A percentile compares a stretch with the other conserved stretches of the same genome.
These are phyloP conservation scores for Zygosaccharomyces rouxii DNA, from an alignment of 805 yeast genomes.

Conservation along the genomic window DNA sequence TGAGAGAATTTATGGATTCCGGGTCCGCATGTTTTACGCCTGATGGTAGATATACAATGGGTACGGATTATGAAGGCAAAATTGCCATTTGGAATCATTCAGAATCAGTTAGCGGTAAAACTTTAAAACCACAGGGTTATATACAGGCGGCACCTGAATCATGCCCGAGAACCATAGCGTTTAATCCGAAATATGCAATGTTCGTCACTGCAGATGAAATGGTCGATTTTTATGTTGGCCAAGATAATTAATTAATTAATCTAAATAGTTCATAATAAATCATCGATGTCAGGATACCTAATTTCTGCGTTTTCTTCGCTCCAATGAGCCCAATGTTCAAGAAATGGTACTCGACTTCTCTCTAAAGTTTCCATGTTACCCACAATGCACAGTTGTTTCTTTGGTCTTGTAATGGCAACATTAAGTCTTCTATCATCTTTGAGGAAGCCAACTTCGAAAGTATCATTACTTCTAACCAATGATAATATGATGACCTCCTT, in stretches of 20 bases:
- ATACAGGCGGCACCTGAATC: constrained; percentile 33
- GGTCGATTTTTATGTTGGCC: constrained; percentile 35
- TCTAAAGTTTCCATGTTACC: constrained; percentile 78
- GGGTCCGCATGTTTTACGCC: constrained; percentile 61
- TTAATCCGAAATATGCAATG: constrained; percentile 41
- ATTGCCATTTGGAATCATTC: constrained; percentile 50
- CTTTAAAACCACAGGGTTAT: constrained; percentile 27
- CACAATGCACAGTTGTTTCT: constrained; percentile 75
- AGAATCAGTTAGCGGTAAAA: constrained; percentile 29
- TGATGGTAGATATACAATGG: constrained; percentile 58
- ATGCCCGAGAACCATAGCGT: constrained; percentile 39
- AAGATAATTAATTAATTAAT: constrained; percentile 13
- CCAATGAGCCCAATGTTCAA: constrained; percentile 65
- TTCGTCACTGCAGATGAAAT: constrained; percentile 38
- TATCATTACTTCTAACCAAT: constrained; percentile 74
- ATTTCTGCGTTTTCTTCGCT: constrained; percentile 64
- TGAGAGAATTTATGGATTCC: constrained; percentile 43
- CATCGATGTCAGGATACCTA: constrained; percentile 56
- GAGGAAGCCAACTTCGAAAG: constrained; percentile 73
- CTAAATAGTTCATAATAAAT: constrained; percentile 24
- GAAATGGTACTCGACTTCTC: constrained; percentile 40
- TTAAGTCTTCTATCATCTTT: constrained; percentile 75
- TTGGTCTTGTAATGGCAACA: constrained; percentile 91
- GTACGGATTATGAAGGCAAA: constrained; percentile 55
- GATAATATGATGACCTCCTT: constrained; percentile 80